These are phyloP conservation scores for Ceratobasidium sp. DNA, from an alignment of 1,284 basidiomycete species.

Conservation along the genomic window DNA sequence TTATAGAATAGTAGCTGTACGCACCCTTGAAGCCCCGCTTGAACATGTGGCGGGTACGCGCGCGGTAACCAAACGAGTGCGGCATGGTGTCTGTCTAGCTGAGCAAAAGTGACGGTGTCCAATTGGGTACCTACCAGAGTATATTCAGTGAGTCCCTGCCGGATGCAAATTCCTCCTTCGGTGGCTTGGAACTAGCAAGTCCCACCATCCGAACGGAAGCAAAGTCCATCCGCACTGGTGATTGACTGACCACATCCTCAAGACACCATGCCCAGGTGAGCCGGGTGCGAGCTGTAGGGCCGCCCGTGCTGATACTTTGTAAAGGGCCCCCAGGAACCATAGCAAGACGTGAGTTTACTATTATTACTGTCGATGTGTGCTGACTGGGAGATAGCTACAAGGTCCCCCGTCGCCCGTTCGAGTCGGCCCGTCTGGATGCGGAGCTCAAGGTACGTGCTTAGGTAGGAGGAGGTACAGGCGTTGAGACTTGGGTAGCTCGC, in stretches of 20 bases:
- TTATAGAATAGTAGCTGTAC: constrained; percentile 40
- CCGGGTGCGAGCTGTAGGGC: constrained; percentile 36
- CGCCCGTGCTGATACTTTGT: constrained; percentile 32
- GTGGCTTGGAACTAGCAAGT: constrained; percentile 28
- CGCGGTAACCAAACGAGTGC: constrained; percentile 99
- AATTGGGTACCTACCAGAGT: no score
- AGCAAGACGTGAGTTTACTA: constrained; percentile 78
- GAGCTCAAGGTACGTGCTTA: constrained; percentile 87
- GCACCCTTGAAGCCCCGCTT: constrained; percentile 94
- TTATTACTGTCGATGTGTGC: neutral
- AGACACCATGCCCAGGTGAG: constrained; percentile 71
- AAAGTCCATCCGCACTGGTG: no score
- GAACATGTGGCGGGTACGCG: constrained; percentile 99
- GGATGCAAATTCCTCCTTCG: constrained; percentile 24
- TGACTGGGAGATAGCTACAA: constrained; percentile 76
- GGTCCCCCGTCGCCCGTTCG: constrained; percentile 97
- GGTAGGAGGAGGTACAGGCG: neutral
- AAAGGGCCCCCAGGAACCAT: constrained; percentile 84
- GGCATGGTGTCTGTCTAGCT: constrained; percentile 81
- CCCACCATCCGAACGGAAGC: constrained; percentile 21
- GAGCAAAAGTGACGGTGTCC: no score
- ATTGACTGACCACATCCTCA: constrained; percentile 55
- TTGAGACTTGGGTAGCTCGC: constrained; percentile 69
- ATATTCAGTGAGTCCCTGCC: no score
- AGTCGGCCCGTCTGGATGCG: constrained; percentile 97